A percentile compares a stretch with the other conserved stretches of the same genome.
These are phyloP conservation scores for Rubus parviflorus DNA, from an alignment of 306 rosid species.

Conservation along the genomic window DNA sequence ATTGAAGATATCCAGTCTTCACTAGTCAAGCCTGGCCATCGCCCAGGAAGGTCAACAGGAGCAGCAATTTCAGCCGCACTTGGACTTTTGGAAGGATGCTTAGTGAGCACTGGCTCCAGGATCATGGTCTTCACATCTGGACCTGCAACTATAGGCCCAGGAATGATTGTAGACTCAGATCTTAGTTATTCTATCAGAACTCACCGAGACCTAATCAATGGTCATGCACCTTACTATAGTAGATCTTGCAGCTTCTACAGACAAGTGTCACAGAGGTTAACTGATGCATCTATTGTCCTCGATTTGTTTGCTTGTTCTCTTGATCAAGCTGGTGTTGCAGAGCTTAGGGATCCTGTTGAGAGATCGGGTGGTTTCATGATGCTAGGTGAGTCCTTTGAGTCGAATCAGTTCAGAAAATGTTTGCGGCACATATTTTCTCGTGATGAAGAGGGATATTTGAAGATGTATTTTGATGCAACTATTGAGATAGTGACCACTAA, in stretches of 20 bases:
- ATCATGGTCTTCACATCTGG: conserved; percentile 88
- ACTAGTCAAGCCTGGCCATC: conserved; percentile 31
- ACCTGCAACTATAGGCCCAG: conserved; percentile 83
- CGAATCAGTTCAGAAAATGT: conserved; percentile 65
- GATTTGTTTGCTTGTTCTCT: conserved; percentile 86
- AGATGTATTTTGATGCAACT: conserved; percentile 78
- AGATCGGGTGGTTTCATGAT: conserved; percentile 79
- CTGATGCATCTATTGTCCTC: conserved; percentile 57
- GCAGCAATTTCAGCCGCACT: conserved; percentile 80
- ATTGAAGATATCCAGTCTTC: conserved; percentile 75
- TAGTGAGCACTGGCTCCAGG: conserved; percentile 62
- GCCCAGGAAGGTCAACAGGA: conserved; percentile 73
- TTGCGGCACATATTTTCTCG: conserved; percentile 55
- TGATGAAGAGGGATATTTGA: conserved; percentile 59
- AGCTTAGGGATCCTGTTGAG: conserved; percentile 65
- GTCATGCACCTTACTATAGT: conserved; percentile 46
- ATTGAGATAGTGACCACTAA: conserved; percentile 75
- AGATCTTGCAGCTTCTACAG: conserved; percentile 60
- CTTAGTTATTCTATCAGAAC: conserved; percentile 58
- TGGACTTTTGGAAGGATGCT: conserved; percentile 74
- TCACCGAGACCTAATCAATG: conserved; percentile 67
- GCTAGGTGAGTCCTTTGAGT: conserved; percentile 75
- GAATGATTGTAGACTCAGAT: conserved; percentile 63
- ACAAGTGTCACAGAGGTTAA: conserved; percentile 53
- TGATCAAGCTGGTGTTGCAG: conserved; percentile 84